A percentile compares a stretch with the other conserved stretches of the same genome.
These are phyloP conservation scores for Aspergillus oerlinghausenensis DNA, from an alignment of 2,329 filamentous ascomycete genomes.

Conservation along the genomic window DNA sequence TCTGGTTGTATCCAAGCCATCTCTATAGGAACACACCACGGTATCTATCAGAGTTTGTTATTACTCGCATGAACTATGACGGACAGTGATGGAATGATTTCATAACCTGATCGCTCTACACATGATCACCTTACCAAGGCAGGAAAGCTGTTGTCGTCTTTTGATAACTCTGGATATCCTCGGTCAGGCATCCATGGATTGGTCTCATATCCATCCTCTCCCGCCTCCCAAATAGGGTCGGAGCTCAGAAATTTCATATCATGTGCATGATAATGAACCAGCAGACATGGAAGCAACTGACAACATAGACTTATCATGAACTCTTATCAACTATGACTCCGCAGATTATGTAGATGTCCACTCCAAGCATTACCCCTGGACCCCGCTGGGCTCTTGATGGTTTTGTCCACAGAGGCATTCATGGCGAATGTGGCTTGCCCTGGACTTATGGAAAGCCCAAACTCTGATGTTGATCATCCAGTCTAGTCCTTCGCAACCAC, in stretches of 20 bases:
- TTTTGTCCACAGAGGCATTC: neutral
- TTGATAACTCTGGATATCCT: neutral
- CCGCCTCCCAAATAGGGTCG: neutral
- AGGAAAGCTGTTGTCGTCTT: neutral
- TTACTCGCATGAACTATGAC: neutral
- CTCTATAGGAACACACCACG: neutral
- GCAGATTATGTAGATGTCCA: neutral
- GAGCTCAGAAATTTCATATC: neutral
- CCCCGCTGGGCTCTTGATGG: neutral
- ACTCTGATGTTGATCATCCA: constrained; percentile 22
- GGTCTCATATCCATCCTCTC: neutral
- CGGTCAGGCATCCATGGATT: neutral
- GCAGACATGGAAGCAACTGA: neutral
- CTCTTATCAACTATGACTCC: neutral
- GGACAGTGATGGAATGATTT: neutral
- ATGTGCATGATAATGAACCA: neutral
- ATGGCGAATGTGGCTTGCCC: constrained; percentile 5
- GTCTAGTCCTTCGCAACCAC: neutral
- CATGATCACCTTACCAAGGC: neutral
- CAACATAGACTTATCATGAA: neutral
- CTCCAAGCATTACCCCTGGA: neutral
- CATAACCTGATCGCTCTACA: neutral
- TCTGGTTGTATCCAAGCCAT: neutral
- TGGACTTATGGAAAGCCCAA: constrained; percentile 14
- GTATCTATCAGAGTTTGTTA: neutral